phyloP scores from a whole-genome alignment of 1,284 basidiomycete genomes.

The Thecaphora thlaspeos region DNA sequence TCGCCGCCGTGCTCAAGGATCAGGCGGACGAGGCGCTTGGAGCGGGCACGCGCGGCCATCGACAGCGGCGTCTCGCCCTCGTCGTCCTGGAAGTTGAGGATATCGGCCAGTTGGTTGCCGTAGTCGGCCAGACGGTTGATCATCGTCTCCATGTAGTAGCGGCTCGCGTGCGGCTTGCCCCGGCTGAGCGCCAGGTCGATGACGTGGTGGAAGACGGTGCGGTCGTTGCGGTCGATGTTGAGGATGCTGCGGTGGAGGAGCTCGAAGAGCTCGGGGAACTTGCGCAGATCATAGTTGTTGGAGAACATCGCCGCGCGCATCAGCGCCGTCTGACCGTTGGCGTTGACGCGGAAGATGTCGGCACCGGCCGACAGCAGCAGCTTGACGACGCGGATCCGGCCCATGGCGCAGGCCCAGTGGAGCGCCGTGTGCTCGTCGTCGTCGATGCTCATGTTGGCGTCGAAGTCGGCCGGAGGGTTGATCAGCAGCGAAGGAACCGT shows the following conservation, averaged over 20 bases:
- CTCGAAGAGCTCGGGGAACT: slow-evolving; percentile 97
- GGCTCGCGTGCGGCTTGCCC: slow-evolving; percentile 93
- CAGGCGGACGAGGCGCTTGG: slow-evolving; percentile 93
- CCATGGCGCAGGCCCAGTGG: slow-evolving; percentile 99
- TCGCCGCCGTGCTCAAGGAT: slow-evolving; percentile 96
- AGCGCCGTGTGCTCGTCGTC: slow-evolving; percentile 96
- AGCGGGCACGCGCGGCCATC: slow-evolving; percentile 90
- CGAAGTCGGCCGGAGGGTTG: slow-evolving; percentile 84
- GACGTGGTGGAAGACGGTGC: slow-evolving; percentile 98
- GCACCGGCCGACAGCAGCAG: slow-evolving; percentile 89
- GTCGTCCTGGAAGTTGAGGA: slow-evolving; percentile 99
- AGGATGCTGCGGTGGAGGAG: slow-evolving; percentile 93
- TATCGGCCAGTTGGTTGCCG: slow-evolving; percentile 92
- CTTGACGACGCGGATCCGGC: slow-evolving; percentile 92
- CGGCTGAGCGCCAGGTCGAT: slow-evolving; percentile 98
- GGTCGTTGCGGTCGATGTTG: slow-evolving; percentile 97
- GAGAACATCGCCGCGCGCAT: slow-evolving; percentile 99
- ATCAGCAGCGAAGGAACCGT: slow-evolving; percentile 87
- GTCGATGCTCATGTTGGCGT: slow-evolving; percentile 94
- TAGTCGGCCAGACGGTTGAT: slow-evolving; percentile 86
- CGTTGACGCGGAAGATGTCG: slow-evolving; percentile 95
- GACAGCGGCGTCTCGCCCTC: slow-evolving; percentile 98
- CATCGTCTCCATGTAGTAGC: slow-evolving; percentile 99
- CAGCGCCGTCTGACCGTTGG: slow-evolving; percentile 90
- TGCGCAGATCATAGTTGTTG: slow-evolving; percentile 98